These are phyloP conservation scores for Linum trigynum DNA, from an alignment of 345 rosid genomes.

Conservation along the genomic window DNA sequence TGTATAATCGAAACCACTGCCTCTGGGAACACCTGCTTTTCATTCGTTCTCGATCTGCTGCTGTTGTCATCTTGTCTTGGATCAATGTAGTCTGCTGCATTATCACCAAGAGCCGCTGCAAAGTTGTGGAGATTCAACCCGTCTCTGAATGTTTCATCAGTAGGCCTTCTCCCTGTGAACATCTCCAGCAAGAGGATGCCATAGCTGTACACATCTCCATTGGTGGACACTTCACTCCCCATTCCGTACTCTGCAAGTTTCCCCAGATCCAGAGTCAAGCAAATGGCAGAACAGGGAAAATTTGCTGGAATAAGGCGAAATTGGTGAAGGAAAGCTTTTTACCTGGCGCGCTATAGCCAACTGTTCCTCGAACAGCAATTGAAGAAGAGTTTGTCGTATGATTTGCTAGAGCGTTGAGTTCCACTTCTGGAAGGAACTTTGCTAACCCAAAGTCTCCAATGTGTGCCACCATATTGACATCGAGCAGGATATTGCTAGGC, in stretches of 20 bases:
- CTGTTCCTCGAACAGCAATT: neutral
- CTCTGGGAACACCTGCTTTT: neutral
- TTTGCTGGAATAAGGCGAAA: neutral
- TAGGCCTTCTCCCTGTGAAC: constrained; percentile 13
- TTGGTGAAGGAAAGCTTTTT: neutral
- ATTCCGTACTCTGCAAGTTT: constrained; percentile 9
- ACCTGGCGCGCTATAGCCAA: constrained; percentile 16
- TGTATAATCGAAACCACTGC: constrained; percentile 2
- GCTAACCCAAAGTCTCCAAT: constrained; percentile 13
- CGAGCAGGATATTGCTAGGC: constrained; percentile 14
- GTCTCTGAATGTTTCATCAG: neutral
- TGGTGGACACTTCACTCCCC: constrained; percentile 1
- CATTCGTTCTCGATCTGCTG: neutral
- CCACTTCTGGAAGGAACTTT: constrained; percentile 1
- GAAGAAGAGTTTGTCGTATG: neutral
- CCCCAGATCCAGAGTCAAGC: neutral
- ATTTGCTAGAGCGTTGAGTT: neutral
- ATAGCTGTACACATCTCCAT: constrained; percentile 7
- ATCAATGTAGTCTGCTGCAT: neutral
- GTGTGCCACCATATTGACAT: constrained; percentile 9
- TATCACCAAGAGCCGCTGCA: neutral
- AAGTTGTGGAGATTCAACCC: constrained; percentile 9
- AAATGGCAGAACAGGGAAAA: too few species aligned
- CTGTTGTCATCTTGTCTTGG: neutral
- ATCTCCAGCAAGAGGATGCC: constrained; percentile 7